A percentile compares a stretch with the other conserved stretches of the same genome.
phyloP scores from a whole-genome alignment of 352 stramenopile species.

The Globisporangium splendens region DNA sequence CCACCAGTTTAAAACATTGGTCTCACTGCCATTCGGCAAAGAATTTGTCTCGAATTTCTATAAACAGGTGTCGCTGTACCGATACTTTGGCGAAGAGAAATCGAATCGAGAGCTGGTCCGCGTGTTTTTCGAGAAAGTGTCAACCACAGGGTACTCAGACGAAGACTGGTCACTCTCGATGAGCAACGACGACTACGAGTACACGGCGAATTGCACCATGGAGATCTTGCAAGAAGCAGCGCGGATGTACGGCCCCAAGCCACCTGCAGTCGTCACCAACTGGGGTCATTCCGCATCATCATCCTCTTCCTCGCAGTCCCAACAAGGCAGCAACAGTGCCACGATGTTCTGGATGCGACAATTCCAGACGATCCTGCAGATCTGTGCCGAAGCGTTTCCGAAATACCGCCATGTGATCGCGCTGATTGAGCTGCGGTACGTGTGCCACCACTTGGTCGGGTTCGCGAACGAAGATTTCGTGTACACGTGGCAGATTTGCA shows the following conservation, averaged over 20 bases:
- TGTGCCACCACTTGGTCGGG: slow-evolving; percentile 72
- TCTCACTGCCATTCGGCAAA: slow-evolving; percentile 63
- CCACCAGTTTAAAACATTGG: slow-evolving; percentile 59
- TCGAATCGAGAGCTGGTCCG: slow-evolving; percentile 65
- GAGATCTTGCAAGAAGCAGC: slow-evolving; percentile 75
- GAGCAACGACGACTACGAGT: slow-evolving; percentile 32
- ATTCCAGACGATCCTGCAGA: slow-evolving; percentile 69
- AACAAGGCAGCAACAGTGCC: slow-evolving; percentile 29
- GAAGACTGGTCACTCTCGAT: slow-evolving; percentile 56
- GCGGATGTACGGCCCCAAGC: slow-evolving; percentile 61
- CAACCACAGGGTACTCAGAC: slow-evolving; percentile 59
- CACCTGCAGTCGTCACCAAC: slow-evolving; percentile 6
- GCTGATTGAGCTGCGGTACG: slow-evolving; percentile 78
- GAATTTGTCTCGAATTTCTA: slow-evolving; percentile 69
- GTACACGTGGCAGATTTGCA: slow-evolving; percentile 80
- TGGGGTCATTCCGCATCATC: slow-evolving; percentile 25
- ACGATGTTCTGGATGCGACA: slow-evolving; percentile 79
- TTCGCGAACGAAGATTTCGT: slow-evolving; percentile 54
- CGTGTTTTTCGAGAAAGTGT: slow-evolving; percentile 81
- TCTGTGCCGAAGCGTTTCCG: slow-evolving; percentile 68
- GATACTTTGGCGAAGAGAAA: slow-evolving; percentile 70
- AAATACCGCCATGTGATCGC: slow-evolving; percentile 58
- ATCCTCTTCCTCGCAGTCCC: slow-evolving; percentile 35
- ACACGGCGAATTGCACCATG: slow-evolving; percentile 59
- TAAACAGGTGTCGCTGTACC: slow-evolving; percentile 65